Evolutionary conservation across 1,284 basidiomycete species (phyloP), one percentile per base, ranked within the genome.

Genomic region (Rhodotorula sp.): DNA sequence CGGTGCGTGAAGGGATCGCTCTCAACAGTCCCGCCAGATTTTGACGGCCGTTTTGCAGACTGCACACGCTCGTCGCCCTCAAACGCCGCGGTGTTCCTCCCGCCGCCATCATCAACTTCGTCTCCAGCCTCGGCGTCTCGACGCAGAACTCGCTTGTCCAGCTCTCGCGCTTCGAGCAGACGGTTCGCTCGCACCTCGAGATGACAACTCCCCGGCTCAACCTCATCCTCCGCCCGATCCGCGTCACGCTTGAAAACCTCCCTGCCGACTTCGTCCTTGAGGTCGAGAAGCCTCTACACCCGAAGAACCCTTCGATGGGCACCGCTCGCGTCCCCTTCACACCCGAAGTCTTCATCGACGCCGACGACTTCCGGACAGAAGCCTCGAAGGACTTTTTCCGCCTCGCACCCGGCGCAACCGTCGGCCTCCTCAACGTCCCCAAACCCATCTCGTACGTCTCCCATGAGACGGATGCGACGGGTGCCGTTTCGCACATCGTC

Each of bases 1-100:
- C 89, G 96, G 73, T 74, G 19, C 39, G 69, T 44, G 17, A 15
- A 51, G 4, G 11, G 29, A 52, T 30, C 19, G 11, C 20, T 17
- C 48, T 5, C 7, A 13, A 24, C 30, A 8, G 2, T 4, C n/a
- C n/a, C n/a, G 22, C 29, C 11, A 29, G 0, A 5, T 54, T 13
- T 36, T 56, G 54, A 56, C 54, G 17, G 10, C 5, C 22, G 32
- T 2, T 19, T 13, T 6, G 32, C 67, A 74, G 73, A n/a, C 85
- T 99, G 62, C 97, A 96, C 82, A 99, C 96, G 2, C 87, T 99
- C 74, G 95, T 98, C 75, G 94, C 94, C 5, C 86, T 99, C 44
- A 88, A 95, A 66, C 86, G 96, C 67, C 89, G 96, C 59, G 96
- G 96, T 73, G 88, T 99, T 32, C 96, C 96, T 24, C 95, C 96